Base-by-base conservation (phyloP, 768 basidiomycete species). In the Amanita muscaria region DNA sequence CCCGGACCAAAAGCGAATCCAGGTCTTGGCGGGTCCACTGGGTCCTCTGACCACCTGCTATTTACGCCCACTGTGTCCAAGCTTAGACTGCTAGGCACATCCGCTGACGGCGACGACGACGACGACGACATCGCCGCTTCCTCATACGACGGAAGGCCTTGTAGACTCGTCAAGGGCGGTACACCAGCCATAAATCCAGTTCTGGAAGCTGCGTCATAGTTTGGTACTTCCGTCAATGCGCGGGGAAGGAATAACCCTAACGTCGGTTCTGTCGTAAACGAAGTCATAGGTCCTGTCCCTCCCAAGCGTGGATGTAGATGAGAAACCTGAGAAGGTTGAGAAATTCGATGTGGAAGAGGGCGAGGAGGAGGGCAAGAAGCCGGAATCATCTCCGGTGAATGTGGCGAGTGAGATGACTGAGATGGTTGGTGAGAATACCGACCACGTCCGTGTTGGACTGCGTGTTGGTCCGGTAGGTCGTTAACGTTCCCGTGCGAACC, bases 171-270 rank as follows among this genome's bases (percentile, higher is more conserved):
- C 56, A 91, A 61, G 12, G 94, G 91, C 8, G 85, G 80, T n/a
- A 93, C 82, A 4, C 92, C 91, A 5, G 92, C 92, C 21, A 93
- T 72, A 63, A 93, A 94, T 5, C 91, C 92, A n/a, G n/a, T n/a
- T 11, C 84, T 69, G 49, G 83, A 79, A 2, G 93, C 89, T 36
- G 88, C 73, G 15, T 73, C 73, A 61, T 98, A 98, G 52, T 87
- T 79, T 1, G 94, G 94, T 14, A 96, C 87, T 67, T 73, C 78
- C 51, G 74, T 86, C 54, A 77, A 81, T 37, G 78, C 76, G 9
- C 44, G 21, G 3, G 12, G 24, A 14, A 40, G 23, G 41, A 30
- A 44, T 12, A 35, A 40, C 24, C 31, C 46, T 24, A 19, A 41
- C 6, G 12, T n/a, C 18, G n/a, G 62, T 53, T 48, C 30, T 11